Base-by-base conservation (phyloP, 2,329 filamentous ascomycete species). In the Lachnellula subtilissima region DNA sequence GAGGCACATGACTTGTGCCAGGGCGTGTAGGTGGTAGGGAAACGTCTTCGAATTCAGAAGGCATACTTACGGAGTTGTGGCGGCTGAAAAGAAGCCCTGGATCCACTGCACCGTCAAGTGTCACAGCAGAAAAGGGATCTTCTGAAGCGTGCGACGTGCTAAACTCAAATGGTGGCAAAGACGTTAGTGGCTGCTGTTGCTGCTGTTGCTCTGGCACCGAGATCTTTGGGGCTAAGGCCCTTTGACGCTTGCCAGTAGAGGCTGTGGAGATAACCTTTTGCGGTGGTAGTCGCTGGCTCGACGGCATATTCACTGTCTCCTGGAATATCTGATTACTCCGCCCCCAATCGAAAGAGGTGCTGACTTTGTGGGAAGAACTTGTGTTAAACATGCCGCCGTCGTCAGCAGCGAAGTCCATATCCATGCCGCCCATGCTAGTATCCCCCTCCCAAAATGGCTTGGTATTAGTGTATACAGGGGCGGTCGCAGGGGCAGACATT, bases 71-170 rank as follows among this genome's bases (percentile, higher is more conserved):
- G 23, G 54, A 55, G 50, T 58, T 60, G n/a, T 56, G 59, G 66
- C 76, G 75, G 59, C 78, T 80, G 65, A 83, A 81, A 7, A 86
- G 70, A 15, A 86, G 71, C 7, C 80, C 83, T 1, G 83, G 83
- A 61, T 86, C 75, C 5, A 86, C 82, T n/a, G 75, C 78, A 7
- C 74, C 74, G 28, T 69, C 72, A 5, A 76, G 72, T 48, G 71
- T 75, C 39, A 76, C 71, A 28, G 79, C 73, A 23, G 75, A 72
- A 61, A 84, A 85, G 0, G 78, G 73, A 57, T 83, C 76, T 8
- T 81, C 78, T 36, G 71, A 66, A 40, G 70, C 67, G 23, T 73
- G 70, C 7, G 71, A 63, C 43, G 68, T 69, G 50, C 68, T 71
- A 19, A 74, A 73, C 23, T 75, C 72, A 42, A 76, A 69, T 37